Base-by-base conservation (phyloP, 768 basidiomycete genomes). In the Mrakia gelida region DNA sequence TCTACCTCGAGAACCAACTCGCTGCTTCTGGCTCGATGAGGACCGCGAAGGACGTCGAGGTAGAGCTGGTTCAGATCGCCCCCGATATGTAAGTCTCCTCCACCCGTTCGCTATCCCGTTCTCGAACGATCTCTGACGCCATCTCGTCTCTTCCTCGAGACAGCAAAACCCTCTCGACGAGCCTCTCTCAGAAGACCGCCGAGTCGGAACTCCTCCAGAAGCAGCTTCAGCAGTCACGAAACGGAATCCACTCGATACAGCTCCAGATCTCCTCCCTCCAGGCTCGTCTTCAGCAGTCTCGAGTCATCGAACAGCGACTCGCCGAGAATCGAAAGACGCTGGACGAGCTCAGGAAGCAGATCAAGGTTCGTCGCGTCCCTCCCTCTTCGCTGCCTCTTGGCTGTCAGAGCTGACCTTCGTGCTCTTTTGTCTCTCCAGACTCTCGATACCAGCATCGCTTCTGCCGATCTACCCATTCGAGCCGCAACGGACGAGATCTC, bases 41-140 rank as follows among this genome's bases (percentile, higher is more conserved):
- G 84, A 94, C 95, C 1, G 88, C 89, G 0, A 92, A 94, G 67
- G 94, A 95, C 68, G 91, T 98, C 23, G 92, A 98, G 83, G 85
- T 81, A 34, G 91, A 97, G 82, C 86, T 80, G 11, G 65, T 54
- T n/a, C 30, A 56, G 30, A 32, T 73, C 38, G 71, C 76, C 11
- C 1, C 52, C 15, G 70, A 77, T 0, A 71, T 77, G 76, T 77
- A n/a, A 13, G 67, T 34, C 54, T 56, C 54, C 23, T 59, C 59
- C 5, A n/a, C 4, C 1, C 49, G 26, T 16, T 38, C 52, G 3
- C 10, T 30, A 5, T 18, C 9, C 11, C 1, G 2, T 38, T 26
- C 28, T 21, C 30, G 16, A 38, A 34, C 30, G 32, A 21, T 4
- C 8, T 21, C 63, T 65, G 63, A n/a, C 30, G 10, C 63, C 16